A percentile compares a stretch with the other conserved stretches of the same genome.
Conservation (phyloP, 371 early-diverging fungal genomes). For the Lichtheimia corymbifera region DNA sequence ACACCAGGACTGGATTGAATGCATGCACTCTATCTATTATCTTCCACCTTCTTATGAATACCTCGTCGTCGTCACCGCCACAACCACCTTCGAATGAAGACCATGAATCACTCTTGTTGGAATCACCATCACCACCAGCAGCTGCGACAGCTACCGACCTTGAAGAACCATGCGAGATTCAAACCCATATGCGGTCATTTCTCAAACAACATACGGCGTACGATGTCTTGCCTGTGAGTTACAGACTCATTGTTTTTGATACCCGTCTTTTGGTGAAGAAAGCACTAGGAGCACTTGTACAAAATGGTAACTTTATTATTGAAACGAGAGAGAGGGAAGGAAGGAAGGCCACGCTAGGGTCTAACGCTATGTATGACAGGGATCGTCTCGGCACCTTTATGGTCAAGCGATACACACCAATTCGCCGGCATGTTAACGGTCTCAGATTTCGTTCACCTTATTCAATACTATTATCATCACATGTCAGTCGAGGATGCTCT, state of each 20-base stretch:
- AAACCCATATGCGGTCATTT: conserved; percentile 60
- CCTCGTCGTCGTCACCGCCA: too few species aligned
- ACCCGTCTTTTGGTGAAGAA: conserved; percentile 88
- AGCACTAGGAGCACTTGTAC: conserved; percentile 88
- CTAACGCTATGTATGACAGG: conserved; percentile 51
- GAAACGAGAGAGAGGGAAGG: too few species aligned
- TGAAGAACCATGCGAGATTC: conserved; percentile 31
- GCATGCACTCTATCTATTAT: too few species aligned
- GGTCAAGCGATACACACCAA: conserved; percentile 76
- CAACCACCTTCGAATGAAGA: neutral
- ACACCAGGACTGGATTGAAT: too few species aligned
- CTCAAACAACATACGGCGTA: conserved; percentile 82
- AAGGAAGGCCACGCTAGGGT: too few species aligned
- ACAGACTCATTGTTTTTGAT: conserved; percentile 90
- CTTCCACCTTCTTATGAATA: too few species aligned
- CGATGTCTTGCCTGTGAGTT: conserved; percentile 89
- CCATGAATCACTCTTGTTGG: conserved; percentile 1
- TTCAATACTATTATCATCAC: conserved; percentile 86
- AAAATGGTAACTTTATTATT: conserved; percentile 78
- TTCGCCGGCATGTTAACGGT: conserved; percentile 94
- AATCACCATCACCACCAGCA: neutral
- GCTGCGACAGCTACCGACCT: too few species aligned
- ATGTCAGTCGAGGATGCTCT: conserved; percentile 77
- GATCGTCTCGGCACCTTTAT: conserved; percentile 93
- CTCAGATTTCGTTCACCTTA: conserved; percentile 90